phyloP scores from a whole-genome alignment of 2,329 filamentous ascomycete genomes.

The Endocalyx cinctus region DNA sequence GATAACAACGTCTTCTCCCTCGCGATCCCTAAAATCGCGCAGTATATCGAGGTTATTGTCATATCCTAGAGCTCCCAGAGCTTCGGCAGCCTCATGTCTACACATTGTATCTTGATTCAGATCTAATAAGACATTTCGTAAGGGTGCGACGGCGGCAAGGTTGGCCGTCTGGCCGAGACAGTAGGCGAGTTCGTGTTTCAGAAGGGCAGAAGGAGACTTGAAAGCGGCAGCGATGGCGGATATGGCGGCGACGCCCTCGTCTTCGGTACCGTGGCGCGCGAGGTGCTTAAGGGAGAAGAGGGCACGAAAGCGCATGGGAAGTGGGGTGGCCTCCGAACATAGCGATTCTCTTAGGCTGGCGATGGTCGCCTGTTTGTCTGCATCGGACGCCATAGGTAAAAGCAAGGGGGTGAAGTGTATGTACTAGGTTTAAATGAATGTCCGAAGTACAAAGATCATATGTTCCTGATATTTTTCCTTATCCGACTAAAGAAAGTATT shows the following conservation, averaged over 20 bases:
- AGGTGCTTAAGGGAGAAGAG: slow-evolving; percentile 97
- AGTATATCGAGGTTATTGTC: slow-evolving; percentile 69
- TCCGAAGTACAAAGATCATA: too few relatives aligned
- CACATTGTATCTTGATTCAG: slow-evolving; percentile 88
- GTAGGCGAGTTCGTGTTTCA: slow-evolving; percentile 97
- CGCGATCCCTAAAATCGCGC: slow-evolving; percentile 66
- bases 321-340: slow-evolving; percentile 72
- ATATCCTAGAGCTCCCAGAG: slow-evolving; percentile 81
- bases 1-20: slow-evolving; percentile 74
- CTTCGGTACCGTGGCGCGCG: slow-evolving; percentile 62
- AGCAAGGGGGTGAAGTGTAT: too few relatives aligned
- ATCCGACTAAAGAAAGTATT: too few relatives aligned
- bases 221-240: slow-evolving; percentile 87
- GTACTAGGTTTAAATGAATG: too few relatives aligned
- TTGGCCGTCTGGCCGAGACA: slow-evolving; percentile 91
- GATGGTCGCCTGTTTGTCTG: slow-evolving; percentile 40
- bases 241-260: slow-evolving; percentile 55
- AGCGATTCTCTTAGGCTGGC: slow-evolving; percentile 68
- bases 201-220: slow-evolving; percentile 74
- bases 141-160: slow-evolving; percentile 63
- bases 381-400: slow-evolving; percentile 17
- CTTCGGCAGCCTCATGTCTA: slow-evolving; percentile 93
- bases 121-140: slow-evolving; percentile 72
- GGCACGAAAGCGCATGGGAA: slow-evolving; percentile 87
- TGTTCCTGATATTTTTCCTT: too few relatives aligned